These are phyloP conservation scores for Euphorbia schlechtendalii DNA, from an alignment of 441 rosid species.

Conservation along the genomic window DNA sequence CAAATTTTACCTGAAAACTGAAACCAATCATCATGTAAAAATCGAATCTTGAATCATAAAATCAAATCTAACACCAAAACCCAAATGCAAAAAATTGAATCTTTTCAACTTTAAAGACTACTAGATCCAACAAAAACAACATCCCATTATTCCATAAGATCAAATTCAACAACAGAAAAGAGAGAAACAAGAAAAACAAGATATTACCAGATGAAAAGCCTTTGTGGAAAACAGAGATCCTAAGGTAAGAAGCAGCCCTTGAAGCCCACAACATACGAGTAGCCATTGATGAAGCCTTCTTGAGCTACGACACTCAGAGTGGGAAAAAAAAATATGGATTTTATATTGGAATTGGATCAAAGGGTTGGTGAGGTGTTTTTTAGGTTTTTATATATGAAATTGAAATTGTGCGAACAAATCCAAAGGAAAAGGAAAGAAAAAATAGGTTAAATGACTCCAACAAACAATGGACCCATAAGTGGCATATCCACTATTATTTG, in stretches of 20 bases:
- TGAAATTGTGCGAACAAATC: no score
- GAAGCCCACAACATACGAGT: constrained; percentile 73
- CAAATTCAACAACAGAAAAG: not conserved
- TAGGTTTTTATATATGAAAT: not conserved
- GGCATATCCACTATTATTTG: no score
- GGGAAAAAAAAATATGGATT: no score
- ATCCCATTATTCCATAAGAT: not conserved
- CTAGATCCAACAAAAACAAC: constrained; percentile 5
- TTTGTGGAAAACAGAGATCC: constrained; percentile 68
- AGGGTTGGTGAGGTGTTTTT: constrained; percentile 12
- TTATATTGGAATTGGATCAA: not conserved
- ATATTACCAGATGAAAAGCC: constrained; percentile 64
- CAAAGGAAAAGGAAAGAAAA: not conserved
- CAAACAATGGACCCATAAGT: no score
- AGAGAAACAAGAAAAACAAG: not conserved
- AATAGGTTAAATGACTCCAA: no score
- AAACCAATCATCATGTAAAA: no score
- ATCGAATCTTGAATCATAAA: constrained; percentile 2
- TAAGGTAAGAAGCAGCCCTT: constrained; percentile 74
- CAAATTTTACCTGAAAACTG: no score
- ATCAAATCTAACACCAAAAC: constrained; percentile 5
- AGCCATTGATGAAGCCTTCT: constrained; percentile 40
- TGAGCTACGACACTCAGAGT: not conserved
- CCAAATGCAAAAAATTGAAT: constrained; percentile 20
- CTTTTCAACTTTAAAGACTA: not conserved